Base-by-base conservation (phyloP, 495 filamentous ascomycete species). In the Hypoxylon fuscum region DNA sequence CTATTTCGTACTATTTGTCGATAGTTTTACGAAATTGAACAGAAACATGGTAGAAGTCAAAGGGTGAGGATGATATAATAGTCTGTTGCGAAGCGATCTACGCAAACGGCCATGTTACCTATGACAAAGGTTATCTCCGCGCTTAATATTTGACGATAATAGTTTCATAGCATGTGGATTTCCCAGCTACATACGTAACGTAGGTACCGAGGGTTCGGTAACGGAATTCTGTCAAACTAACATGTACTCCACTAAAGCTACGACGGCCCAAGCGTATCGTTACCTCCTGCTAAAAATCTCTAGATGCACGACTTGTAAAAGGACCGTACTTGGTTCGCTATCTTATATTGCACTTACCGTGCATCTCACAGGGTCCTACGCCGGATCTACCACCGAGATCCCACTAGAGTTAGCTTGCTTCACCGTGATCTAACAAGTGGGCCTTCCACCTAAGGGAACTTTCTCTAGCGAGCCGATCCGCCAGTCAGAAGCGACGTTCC, bases 21-120 rank as follows among this genome's bases (percentile, higher is more conserved):
- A 56, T 43, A 84, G 20, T 85, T 84, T 56, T 54, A 61, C 10
- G 78, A 79, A 3, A 58, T 69, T 37, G 76, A 83, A 44, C 77
- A 74, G 17, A 74, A 82, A 31, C 66, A 66, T 3, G n/a, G n/a
- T n/a, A n/a, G n/a, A n/a, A n/a, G n/a, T n/a, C n/a, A n/a, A n/a
- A n/a, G n/a, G n/a, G n/a, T 10, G 10, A 31, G 5, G 10, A 10
- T 31, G 27, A 31, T 31, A 10, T 31, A 31, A 31, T n/a, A n/a
- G n/a, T n/a, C 5, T 31, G 10, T 4, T 31, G 27, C 10, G 31
- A 34, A 2, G 8, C 9, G 31, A 34, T 34, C 31, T 34, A 34
- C 31, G n/a, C 2, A 34, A 12, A 11, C 8, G 31, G 10, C n/a
- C 3, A 11, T 34, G n/a, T 34, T 34, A 34, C 10, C 31, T 2